Evolutionary conservation across 805 yeast genomes (phyloP).

Genomic region (Metschnikowia lunata): DNA sequence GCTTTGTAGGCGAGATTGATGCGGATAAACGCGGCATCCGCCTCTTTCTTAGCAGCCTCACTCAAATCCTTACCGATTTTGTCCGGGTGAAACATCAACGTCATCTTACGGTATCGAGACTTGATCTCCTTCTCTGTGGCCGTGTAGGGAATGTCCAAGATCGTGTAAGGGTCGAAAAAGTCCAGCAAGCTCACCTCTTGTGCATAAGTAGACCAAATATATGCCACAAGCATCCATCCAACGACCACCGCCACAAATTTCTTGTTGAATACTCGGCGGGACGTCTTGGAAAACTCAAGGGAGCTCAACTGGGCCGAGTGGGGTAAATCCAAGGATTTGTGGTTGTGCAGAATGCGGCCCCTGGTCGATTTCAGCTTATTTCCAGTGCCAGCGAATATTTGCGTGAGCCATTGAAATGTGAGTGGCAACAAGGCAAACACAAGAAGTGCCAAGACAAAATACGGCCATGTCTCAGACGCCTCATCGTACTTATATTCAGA

Average conservation of each 20-base stretch:
- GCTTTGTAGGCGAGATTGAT: constrained; percentile 93
- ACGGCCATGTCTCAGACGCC: constrained; percentile 90
- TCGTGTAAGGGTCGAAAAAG: constrained; percentile 85
- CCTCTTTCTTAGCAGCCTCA: constrained; percentile 48
- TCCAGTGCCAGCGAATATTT: constrained; percentile 18
- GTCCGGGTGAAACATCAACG: constrained; percentile 91
- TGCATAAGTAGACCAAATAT: constrained; percentile 33
- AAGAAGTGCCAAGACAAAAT: constrained; percentile 70
- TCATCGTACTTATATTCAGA: constrained; percentile 78
- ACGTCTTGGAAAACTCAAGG: constrained; percentile 26
- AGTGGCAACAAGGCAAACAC: constrained; percentile 65
- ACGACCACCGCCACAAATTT: constrained; percentile 29
- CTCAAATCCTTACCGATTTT: constrained; percentile 66
- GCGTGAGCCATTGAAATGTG: constrained; percentile 36
- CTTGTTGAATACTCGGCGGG: constrained; percentile 36
- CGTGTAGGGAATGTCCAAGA: constrained; percentile 65
- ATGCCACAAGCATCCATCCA: constrained; percentile 62
- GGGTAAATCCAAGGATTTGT: constrained; percentile 26
- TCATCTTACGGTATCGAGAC: constrained; percentile 77
- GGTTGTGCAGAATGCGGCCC: constrained; percentile 32
- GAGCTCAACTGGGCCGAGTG: constrained; percentile 21
- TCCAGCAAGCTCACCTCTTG: constrained; percentile 44
- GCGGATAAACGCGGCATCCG: constrained; percentile 74
- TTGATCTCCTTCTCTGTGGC: constrained; percentile 75
- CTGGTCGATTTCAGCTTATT: constrained; percentile 19